phyloP scores from a whole-genome alignment of 1,139 yeast species.

The Nakaseomyces sp. region DNA sequence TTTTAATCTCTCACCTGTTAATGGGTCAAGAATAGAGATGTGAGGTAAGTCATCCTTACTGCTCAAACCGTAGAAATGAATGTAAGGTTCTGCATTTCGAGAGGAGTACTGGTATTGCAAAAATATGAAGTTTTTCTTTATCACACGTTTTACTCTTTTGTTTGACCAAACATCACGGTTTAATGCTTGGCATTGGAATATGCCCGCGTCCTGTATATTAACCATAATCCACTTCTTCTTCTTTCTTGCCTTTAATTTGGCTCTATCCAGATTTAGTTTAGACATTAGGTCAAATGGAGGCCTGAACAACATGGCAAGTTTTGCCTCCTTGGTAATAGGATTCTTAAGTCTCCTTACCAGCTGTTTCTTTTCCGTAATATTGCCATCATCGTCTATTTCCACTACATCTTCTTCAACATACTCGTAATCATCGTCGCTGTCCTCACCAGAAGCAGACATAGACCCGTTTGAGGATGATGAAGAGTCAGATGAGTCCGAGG shows the following conservation, averaged over 20 bases:
- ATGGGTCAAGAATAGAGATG: slow-evolving; percentile 84
- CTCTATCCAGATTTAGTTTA: slow-evolving; percentile 57
- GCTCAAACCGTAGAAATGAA: slow-evolving; percentile 58
- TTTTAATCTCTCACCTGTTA: slow-evolving; percentile 82
- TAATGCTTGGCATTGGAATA: slow-evolving; percentile 79
- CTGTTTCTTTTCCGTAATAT: slow-evolving; percentile 23
- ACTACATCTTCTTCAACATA: slow-evolving; percentile 30
- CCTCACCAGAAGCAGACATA: slow-evolving; percentile 11
- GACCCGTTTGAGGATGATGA: background rate
- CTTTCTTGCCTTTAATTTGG: slow-evolving; percentile 56
- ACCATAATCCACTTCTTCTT: slow-evolving; percentile 74
- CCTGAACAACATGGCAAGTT: slow-evolving; percentile 72
- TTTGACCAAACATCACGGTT: slow-evolving; percentile 93
- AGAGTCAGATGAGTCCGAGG: slow-evolving; percentile 12
- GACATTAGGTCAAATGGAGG: slow-evolving; percentile 91
- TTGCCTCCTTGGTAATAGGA: slow-evolving; percentile 27
- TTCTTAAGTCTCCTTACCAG: slow-evolving; percentile 23
- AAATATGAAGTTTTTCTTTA: slow-evolving; percentile 64
- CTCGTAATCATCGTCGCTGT: slow-evolving; percentile 26
- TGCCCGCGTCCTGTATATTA: slow-evolving; percentile 77
- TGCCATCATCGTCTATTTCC: slow-evolving; percentile 32
- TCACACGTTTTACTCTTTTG: slow-evolving; percentile 50
- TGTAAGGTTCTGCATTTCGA: slow-evolving; percentile 60
- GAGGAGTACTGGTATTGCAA: slow-evolving; percentile 75
- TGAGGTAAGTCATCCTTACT: slow-evolving; percentile 58